These are phyloP conservation scores for Trichosporon sp. DNA, from an alignment of 1,284 basidiomycete species.

Conservation along the genomic window DNA sequence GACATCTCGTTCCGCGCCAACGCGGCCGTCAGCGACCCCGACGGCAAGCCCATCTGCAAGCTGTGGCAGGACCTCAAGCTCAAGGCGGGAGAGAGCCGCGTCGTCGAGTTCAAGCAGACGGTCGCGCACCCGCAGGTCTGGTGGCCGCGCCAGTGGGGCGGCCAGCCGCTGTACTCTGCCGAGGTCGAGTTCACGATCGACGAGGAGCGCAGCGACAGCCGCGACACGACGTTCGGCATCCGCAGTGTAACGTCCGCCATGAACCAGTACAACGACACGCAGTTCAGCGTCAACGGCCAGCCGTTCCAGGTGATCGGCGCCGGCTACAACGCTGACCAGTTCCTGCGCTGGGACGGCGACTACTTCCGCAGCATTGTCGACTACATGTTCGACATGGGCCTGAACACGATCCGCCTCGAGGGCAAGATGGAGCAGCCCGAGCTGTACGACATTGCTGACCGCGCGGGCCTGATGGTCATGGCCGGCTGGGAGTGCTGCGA, in stretches of 20 bases:
- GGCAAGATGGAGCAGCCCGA: constrained; percentile 2
- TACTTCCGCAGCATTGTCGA: not conserved
- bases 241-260: not conserved
- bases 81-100: not conserved
- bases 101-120: not conserved
- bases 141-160: not conserved
- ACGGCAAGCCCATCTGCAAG: not conserved
- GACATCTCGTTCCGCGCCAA: not conserved
- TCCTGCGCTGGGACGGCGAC: not conserved
- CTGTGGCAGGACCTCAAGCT: not conserved
- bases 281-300: not conserved
- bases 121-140: not conserved
- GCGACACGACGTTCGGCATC: not conserved
- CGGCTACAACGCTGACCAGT: not conserved
- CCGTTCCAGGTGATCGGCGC: not conserved
- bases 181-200: not conserved
- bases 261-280: not conserved
- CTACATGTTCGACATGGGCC: not conserved
- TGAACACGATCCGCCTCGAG: not conserved
- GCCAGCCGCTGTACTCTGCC: not conserved
- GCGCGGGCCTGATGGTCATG: not conserved
- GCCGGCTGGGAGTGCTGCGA: constrained; percentile 1
- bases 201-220: not conserved
- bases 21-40: not conserved
- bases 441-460: not conserved